Conservation (phyloP, 768 basidiomycete genomes). For the Lactarius deliciosus region DNA sequence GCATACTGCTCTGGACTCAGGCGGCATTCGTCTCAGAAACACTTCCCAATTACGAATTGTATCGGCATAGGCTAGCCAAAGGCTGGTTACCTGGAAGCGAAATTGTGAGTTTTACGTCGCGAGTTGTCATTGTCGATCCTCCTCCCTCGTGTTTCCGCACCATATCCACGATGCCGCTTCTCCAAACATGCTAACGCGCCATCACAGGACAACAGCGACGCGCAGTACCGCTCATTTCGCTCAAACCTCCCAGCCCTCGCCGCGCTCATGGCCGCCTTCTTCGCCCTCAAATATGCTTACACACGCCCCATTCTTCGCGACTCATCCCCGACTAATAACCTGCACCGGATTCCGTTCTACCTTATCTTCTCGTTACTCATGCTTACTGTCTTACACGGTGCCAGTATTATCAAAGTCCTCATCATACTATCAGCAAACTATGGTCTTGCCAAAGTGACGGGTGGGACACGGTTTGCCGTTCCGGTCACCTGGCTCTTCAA, state of each 20-base stretch:
- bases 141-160: no score
- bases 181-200: neutral
- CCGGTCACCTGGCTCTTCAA: conserved; percentile 79
- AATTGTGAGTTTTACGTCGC: conserved; percentile 48
- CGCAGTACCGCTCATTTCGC: conserved; percentile 88
- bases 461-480: conserved; percentile 47
- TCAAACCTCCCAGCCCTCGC: conserved; percentile 69
- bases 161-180: no score
- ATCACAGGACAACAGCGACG: conserved; percentile 84
- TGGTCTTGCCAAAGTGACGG: conserved; percentile 49
- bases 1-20: conserved; percentile 12
- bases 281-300: conserved; percentile 55
- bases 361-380: conserved; percentile 60
- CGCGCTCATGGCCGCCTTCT: conserved; percentile 50
- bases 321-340: conserved; percentile 34
- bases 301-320: conserved; percentile 33
- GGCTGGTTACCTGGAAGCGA: conserved; percentile 84
- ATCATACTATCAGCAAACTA: conserved; percentile 72
- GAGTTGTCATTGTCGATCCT: neutral
- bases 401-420: conserved; percentile 75
- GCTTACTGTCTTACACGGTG: conserved; percentile 76
- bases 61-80: conserved; percentile 51
- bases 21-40: conserved; percentile 45
- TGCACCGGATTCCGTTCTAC: conserved; percentile 55
- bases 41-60: conserved; percentile 72